Evolutionary conservation across 306 rosid genomes (phyloP).

Genomic region (Quercus agrifolia): DNA sequence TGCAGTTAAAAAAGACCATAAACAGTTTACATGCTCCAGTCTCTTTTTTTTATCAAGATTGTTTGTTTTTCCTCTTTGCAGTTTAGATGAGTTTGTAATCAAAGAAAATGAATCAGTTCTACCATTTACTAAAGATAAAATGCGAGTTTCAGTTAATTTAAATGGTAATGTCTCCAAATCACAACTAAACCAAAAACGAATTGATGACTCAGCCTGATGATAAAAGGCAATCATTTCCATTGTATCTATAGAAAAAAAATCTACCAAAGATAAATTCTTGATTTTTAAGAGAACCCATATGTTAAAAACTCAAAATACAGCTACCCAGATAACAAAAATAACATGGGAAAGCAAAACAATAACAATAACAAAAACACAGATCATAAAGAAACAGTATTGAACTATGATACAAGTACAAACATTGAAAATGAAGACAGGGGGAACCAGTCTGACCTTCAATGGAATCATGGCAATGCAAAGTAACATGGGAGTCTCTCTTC

Average conservation of each 20-base stretch:
- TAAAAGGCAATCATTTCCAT: no score
- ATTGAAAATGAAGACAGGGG: not conserved
- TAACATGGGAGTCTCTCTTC: conserved; percentile 83
- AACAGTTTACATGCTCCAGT: no score
- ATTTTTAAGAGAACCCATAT: not conserved
- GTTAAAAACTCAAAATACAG: not conserved
- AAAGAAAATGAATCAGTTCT: not conserved
- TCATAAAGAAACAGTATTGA: not conserved
- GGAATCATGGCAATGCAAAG: conserved; percentile 84
- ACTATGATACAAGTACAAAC: not conserved
- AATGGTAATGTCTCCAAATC: no score
- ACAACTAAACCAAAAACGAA: no score
- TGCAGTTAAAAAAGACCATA: no score
- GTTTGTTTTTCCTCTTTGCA: not conserved
- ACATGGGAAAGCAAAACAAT: not conserved
- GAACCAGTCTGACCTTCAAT: conserved; percentile 56
- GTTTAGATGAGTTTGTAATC: not conserved
- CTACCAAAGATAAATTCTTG: not conserved
- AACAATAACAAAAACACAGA: no score
- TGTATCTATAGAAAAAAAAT: not conserved
- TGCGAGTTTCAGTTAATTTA: no score
- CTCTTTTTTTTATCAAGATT: no score
- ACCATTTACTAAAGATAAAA: not conserved
- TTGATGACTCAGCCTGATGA: no score
- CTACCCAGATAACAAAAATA: not conserved